Evolutionary conservation across 1,284 basidiomycete species (phyloP).

Genomic region (Entoloma clypeatum): DNA sequence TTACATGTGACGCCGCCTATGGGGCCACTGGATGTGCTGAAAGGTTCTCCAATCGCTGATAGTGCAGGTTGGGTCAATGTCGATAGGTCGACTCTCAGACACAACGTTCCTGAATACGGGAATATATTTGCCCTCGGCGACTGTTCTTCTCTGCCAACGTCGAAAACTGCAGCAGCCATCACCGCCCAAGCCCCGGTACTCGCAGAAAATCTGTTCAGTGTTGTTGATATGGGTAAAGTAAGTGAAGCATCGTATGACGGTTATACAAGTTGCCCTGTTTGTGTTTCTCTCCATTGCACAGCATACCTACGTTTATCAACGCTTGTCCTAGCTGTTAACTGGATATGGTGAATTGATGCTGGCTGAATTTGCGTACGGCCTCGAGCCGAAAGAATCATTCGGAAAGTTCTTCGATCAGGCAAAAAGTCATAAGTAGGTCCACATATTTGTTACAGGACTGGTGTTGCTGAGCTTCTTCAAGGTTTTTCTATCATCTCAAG

Average conservation of each 20-base stretch:
- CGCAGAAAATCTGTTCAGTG: constrained; percentile 80
- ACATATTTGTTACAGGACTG: background rate
- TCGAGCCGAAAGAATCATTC: constrained; percentile 86
- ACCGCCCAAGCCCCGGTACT: constrained; percentile 91
- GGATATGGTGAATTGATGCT: constrained; percentile 86
- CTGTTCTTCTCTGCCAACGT: constrained; percentile 87
- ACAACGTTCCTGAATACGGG: constrained; percentile 71
- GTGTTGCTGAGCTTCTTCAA: constrained; percentile 24
- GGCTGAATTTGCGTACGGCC: constrained; percentile 88
- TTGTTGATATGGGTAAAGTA: constrained; percentile 70
- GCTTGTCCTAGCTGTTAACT: constrained; percentile 59
- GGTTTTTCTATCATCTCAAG: constrained; percentile 88
- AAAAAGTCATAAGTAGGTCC: constrained; percentile 53
- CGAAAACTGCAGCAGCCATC: constrained; percentile 95
- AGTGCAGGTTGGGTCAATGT: constrained; percentile 87
- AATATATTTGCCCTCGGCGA: constrained; percentile 94
- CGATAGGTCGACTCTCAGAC: constrained; percentile 75
- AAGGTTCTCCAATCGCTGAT: constrained; percentile 76
- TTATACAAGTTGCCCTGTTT: constrained; percentile 80
- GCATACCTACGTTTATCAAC: constrained; percentile 18
- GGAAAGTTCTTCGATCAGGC: constrained; percentile 65
- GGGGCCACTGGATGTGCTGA: constrained; percentile 84
- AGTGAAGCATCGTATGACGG: constrained; percentile 73
- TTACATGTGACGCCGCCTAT: constrained; percentile 91
- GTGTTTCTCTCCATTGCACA: constrained; percentile 26